Percentiles rank a stretch among this genome's conserved stretches.
Conservation (phyloP, 2,329 filamentous ascomycete genomes). For the Penicillium sp. region DNA sequence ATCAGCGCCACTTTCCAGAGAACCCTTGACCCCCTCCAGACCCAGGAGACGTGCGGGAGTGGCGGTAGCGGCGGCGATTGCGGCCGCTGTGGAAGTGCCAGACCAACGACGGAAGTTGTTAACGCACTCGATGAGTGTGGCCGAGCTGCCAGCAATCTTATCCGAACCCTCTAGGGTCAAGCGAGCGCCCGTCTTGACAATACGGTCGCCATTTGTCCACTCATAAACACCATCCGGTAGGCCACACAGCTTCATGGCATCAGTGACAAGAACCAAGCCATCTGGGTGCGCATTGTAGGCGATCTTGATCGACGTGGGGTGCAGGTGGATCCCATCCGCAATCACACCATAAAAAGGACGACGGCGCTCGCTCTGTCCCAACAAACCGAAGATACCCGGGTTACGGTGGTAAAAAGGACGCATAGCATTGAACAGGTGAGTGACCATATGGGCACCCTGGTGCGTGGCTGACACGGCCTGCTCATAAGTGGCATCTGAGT, state of each 20-base stretch:
- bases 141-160: slow-evolving; percentile 68
- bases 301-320: slow-evolving; percentile 83
- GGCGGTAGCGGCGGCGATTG: slow-evolving; percentile 42
- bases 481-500: slow-evolving; percentile 84
- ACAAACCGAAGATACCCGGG: slow-evolving; percentile 81
- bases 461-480: slow-evolving; percentile 68
- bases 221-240: slow-evolving; percentile 79
- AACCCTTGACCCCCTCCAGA: slow-evolving; percentile 40
- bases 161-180: slow-evolving; percentile 75
- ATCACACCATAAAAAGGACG: slow-evolving; percentile 83
- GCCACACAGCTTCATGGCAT: slow-evolving; percentile 85
- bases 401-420: slow-evolving; percentile 84
- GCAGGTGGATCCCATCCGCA: slow-evolving; percentile 83
- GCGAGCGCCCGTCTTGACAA: slow-evolving; percentile 61
- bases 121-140: slow-evolving; percentile 45
- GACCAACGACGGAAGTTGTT: slow-evolving; percentile 47
- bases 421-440: slow-evolving; percentile 94
- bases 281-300: slow-evolving; percentile 81
- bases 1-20: slow-evolving; percentile 41
- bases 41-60: slow-evolving; percentile 41
- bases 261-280: slow-evolving; percentile 84
- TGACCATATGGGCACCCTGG: slow-evolving; percentile 84
- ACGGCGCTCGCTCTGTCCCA: slow-evolving; percentile 61
- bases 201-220: slow-evolving; percentile 72
- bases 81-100: slow-evolving; percentile 38